phyloP scores from a whole-genome alignment of 352 stramenopile genomes.

The Plasmopara viticola region DNA sequence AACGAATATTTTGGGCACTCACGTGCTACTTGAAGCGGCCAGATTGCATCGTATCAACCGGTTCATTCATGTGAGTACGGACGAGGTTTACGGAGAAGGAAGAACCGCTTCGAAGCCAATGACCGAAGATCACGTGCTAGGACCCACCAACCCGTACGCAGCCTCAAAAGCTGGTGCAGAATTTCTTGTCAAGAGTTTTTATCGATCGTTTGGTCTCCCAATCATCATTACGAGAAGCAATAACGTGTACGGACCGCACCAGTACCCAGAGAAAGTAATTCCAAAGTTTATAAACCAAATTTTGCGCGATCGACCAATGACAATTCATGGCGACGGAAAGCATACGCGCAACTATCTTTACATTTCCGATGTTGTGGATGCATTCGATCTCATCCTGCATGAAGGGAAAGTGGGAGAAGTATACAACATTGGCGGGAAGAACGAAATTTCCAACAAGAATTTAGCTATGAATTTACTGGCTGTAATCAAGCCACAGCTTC shows the following conservation, averaged over 20 bases:
- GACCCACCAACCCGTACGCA: conserved; percentile 97
- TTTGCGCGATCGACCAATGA: conserved; percentile 82
- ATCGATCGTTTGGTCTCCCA: conserved; percentile 91
- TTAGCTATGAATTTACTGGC: conserved; percentile 48
- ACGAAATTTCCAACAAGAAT: conserved; percentile 40
- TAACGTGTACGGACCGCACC: conserved; percentile 98
- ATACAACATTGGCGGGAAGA: conserved; percentile 94
- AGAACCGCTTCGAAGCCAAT: conserved; percentile 87
- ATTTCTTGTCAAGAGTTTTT: conserved; percentile 95
- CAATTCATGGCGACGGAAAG: conserved; percentile 92
- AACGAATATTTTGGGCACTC: conserved; percentile 97
- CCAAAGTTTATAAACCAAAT: conserved; percentile 98
- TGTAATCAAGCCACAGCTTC: conserved; percentile 42
- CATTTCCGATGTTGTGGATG: conserved; percentile 94
- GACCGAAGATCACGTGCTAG: conserved; percentile 92
- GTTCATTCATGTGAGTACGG: conserved; percentile 97
- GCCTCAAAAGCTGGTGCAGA: conserved; percentile 97
- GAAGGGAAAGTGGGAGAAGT: conserved; percentile 88
- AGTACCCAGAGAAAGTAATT: conserved; percentile 99
- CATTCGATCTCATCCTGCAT: conserved; percentile 96
- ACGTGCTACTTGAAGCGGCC: conserved; percentile 95
- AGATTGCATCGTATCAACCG: conserved; percentile 86
- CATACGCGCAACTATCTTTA: conserved; percentile 97
- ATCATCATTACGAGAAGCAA: conserved; percentile 98
- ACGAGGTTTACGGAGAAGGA: conserved; percentile 98